Percentiles rank a stretch among this genome's conserved stretches.
These are phyloP conservation scores for Aureobasidium sp. DNA, from an alignment of 2,329 filamentous ascomycete genomes.

Conservation along the genomic window DNA sequence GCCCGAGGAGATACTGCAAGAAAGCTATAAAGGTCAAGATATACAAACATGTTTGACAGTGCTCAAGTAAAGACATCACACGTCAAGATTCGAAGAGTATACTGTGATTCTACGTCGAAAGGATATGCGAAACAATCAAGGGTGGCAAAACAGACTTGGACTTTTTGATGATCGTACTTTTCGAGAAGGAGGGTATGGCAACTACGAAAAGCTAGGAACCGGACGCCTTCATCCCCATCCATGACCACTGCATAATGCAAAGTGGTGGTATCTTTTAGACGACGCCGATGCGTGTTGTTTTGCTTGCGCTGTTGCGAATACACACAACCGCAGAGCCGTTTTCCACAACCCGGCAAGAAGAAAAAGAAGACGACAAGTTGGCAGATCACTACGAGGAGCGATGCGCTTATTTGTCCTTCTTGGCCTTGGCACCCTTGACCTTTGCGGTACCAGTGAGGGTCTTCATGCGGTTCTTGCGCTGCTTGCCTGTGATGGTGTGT, in stretches of 20 bases:
- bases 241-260: slow-evolving; percentile 6
- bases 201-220: slow-evolving; percentile 17
- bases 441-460: slow-evolving; percentile 96
- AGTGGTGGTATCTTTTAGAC: slow-evolving; percentile 1
- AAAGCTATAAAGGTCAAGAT: too few relatives aligned
- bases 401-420: slow-evolving; percentile 50
- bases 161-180: slow-evolving; percentile 14
- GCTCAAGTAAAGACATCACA: too few relatives aligned
- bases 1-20: too few relatives aligned
- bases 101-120: too few relatives aligned
- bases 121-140: background rate
- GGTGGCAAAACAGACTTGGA: background rate
- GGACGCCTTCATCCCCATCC: slow-evolving; percentile 16
- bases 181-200: background rate
- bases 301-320: background rate
- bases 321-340: background rate
- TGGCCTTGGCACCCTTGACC: slow-evolving; percentile 91
- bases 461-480: slow-evolving; percentile 99
- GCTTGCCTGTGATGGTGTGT: slow-evolving; percentile 68
- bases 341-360: background rate
- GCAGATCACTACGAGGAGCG: slow-evolving; percentile 15
- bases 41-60: too few relatives aligned
- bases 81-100: too few relatives aligned
- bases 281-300: background rate
- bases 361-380: background rate